phyloP scores from a whole-genome alignment of 345 rosid species.

The Cardamine resedifolia region DNA sequence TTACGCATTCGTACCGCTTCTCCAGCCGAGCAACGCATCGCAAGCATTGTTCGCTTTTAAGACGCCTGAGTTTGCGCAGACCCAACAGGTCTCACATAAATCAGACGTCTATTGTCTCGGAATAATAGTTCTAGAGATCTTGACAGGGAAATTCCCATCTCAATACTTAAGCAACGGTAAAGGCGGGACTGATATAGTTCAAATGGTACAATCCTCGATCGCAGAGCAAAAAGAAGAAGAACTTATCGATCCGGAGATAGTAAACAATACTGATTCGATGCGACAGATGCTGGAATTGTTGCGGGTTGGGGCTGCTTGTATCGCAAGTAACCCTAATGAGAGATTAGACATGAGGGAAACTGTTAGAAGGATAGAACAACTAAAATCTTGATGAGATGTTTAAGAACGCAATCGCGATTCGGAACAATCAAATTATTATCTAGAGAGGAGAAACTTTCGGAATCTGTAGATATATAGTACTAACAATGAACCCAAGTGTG shows the following conservation, averaged over 20 bases:
- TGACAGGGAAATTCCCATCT: constrained; percentile 77
- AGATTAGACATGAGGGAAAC: constrained; percentile 59
- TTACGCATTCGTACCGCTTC: constrained; percentile 61
- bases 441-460: constrained; percentile 9
- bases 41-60: constrained; percentile 59
- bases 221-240: constrained; percentile 45
- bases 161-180: constrained; percentile 59
- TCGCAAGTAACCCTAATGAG: constrained; percentile 47
- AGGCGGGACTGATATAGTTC: constrained; percentile 63
- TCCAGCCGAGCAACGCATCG: constrained; percentile 36
- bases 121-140: constrained; percentile 64
- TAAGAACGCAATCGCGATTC: neutral
- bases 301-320: constrained; percentile 61
- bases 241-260: constrained; percentile 71
- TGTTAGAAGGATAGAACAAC: constrained; percentile 56
- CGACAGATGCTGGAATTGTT: constrained; percentile 51
- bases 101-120: constrained; percentile 84
- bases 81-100: constrained; percentile 52
- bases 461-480: constrained; percentile 27
- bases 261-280: constrained; percentile 31
- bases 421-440: constrained; percentile 7
- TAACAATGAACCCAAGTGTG: neutral
- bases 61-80: constrained; percentile 56
- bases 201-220: constrained; percentile 53
- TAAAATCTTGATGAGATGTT: constrained; percentile 32